These are phyloP conservation scores for Komagataella kurtzmanii DNA, from an alignment of 805 yeast species.

Conservation along the genomic window DNA sequence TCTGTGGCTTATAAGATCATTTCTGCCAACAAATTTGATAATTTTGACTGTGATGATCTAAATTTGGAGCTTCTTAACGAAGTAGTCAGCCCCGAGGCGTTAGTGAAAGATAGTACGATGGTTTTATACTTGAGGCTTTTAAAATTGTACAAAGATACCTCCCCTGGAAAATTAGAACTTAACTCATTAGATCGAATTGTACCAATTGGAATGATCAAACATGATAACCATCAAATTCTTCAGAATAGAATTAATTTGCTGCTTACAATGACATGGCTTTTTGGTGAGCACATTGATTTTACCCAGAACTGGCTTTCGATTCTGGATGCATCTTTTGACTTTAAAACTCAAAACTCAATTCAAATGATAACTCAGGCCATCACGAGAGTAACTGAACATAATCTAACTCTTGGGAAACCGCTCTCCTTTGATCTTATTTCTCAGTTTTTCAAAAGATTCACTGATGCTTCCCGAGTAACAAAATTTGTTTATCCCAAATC, in stretches of 20 bases:
- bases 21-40: slow-evolving; percentile 1
- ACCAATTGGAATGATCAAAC: slow-evolving; percentile 17
- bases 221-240: slow-evolving; percentile 11
- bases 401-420: not conserved
- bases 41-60: not conserved
- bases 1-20: not conserved
- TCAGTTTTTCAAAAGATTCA: not conserved
- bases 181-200: slow-evolving; percentile 17
- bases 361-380: not conserved
- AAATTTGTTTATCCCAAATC: not conserved
- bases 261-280: slow-evolving; percentile 14
- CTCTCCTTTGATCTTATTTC: not conserved
- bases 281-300: slow-evolving; percentile 13
- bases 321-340: not conserved
- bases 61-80: not conserved
- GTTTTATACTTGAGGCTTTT: slow-evolving; percentile 18
- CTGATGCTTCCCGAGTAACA: not conserved
- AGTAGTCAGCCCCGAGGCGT: not conserved
- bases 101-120: slow-evolving; percentile 14
- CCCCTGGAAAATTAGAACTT: slow-evolving; percentile 4
- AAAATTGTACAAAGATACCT: slow-evolving; percentile 9
- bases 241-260: slow-evolving; percentile 17
- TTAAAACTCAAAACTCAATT: not conserved
- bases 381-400: not conserved
- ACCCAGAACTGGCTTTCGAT: not conserved